Evolutionary conservation across 768 basidiomycete species (phyloP), one percentile per base, ranked within the genome.

Genomic region (Asterophora lycoperdoides): DNA sequence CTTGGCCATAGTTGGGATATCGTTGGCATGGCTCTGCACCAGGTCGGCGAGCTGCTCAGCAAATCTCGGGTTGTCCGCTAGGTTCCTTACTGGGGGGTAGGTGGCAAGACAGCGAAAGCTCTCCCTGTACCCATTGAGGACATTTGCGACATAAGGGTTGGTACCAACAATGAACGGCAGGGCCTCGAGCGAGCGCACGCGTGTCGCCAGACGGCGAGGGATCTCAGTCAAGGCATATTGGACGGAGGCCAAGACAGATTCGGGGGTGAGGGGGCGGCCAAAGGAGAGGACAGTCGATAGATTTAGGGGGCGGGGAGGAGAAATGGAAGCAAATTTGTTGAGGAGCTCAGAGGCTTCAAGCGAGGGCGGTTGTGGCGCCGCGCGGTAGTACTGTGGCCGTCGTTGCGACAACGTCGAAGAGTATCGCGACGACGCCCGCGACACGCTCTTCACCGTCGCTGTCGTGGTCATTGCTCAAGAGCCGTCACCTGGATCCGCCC

Each of bases 1-100:
- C 68, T 91, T 92, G 3, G 92, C 91, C 79, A 94, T 80, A 11
- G 85, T 86, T 1, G 91, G 91, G 42, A 94, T 89, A 63, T 94
- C 93, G 65, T 93, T 86, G 1, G 86, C 77, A 61, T 94, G 92
- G 45, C 76, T 74, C 51, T 80, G 78, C 3, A 94, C 90, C 15
- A 94, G 67, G 30, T 75, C 72, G 36, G 81, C 78, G n/a, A 94
- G 72, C 52, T 81, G 74, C 42, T 78, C 73, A 0, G 84, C 78
- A 56, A 93, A 92, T 13, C 65, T 62, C 4, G 72, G 71, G 54
- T 93, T 94, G 52, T 89, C 83, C 46, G 80, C 75, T 19, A 89
- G 70, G 15, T 75, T 83, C 26, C 68, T 77, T 46, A 92, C 79
- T 1, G 73, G 69, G 6, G 83, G 80, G 60, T 88, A 80, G 17